Base-by-base conservation (phyloP, 176 grass and related monocot species). In the Areca catechu region DNA sequence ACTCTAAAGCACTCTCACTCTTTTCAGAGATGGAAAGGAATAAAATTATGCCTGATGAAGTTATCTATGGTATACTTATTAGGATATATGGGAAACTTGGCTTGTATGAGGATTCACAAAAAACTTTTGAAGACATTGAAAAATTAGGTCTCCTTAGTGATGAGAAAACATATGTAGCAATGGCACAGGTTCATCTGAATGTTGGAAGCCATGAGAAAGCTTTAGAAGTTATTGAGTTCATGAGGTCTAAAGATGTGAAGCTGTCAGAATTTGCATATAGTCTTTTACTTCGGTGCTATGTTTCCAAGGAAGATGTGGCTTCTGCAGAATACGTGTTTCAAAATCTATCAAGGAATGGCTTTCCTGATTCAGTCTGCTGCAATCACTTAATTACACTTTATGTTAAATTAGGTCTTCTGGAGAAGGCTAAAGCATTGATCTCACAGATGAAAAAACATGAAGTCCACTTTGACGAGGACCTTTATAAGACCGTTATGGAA, bases 21-120 rank as follows among this genome's bases (percentile, higher is more conserved):
- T 90, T 96, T 54, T 69, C 69, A 3, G 83, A 90, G 64, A 96
- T 96, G 92, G 65, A 90, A 54, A 66, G 27, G 18, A 68, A 60
- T 24, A 90, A 75, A 74, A 54, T 96, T 67, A 4, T 77, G 24
- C 69, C 74, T 58, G 92, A 96, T 75, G 92, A 96, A 64, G 86
- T 90, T 49, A 88, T 96, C 29, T 96, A 90, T 29, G 92, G 92
- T 27, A 97, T 97, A 56, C 81, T 97, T 47, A 53, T 97, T 22
- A 84, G 92, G 72, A 84, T 91, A 65, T 91, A 88, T 16, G 92
- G 86, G 6, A 97, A 88, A 77, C 78, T 88, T 22, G 86, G 83
- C 47, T 71, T 91, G 34, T 85, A 88, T 15, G 77, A 97, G 16
- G 83, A 97, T 27, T 83, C 92, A 0, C 49, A 77, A 21, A 80